Conservation (phyloP, 2,329 filamentous ascomycete genomes). For the Paracoccidioides brasiliensis region DNA sequence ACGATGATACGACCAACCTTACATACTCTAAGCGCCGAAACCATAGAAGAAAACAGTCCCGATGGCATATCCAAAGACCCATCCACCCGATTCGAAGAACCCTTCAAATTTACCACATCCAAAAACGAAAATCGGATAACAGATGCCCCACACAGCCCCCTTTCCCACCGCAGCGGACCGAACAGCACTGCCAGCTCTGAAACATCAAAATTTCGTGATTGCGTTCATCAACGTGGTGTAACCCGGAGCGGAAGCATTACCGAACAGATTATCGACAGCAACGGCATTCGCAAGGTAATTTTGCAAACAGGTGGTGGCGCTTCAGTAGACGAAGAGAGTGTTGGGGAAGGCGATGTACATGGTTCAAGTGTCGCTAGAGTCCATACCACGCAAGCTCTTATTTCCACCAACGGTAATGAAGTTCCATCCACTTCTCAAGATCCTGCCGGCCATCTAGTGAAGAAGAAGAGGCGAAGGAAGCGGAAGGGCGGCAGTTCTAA, state of each 20-base stretch:
- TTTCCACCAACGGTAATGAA: conserved; percentile 4
- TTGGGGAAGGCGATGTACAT: neutral
- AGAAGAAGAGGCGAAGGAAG: conserved; percentile 18
- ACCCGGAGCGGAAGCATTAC: conserved; percentile 66
- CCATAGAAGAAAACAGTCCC: conserved; percentile 7
- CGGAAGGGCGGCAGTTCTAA: conserved; percentile 8
- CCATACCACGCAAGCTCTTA: neutral
- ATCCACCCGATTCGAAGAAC: neutral
- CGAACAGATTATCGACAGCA: conserved; percentile 61
- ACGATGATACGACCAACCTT: conserved; percentile 23
- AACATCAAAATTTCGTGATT: conserved; percentile 15
- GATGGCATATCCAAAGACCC: neutral
- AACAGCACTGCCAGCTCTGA: neutral
- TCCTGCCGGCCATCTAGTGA: conserved; percentile 6
- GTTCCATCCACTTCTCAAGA: conserved; percentile 2
- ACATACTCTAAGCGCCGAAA: conserved; percentile 10
- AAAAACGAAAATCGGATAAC: neutral
- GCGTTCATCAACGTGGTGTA: conserved; percentile 28
- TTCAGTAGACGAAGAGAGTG: conserved; percentile 11
- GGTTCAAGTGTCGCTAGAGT: conserved; percentile 6
- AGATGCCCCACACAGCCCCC: neutral
- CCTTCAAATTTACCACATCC: neutral
- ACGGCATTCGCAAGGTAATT: conserved; percentile 63
- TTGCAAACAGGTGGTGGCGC: conserved; percentile 52
- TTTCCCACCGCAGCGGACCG: neutral